These are phyloP conservation scores for Kwoniella botswanensis DNA, from an alignment of 768 basidiomycete genomes.

Conservation along the genomic window DNA sequence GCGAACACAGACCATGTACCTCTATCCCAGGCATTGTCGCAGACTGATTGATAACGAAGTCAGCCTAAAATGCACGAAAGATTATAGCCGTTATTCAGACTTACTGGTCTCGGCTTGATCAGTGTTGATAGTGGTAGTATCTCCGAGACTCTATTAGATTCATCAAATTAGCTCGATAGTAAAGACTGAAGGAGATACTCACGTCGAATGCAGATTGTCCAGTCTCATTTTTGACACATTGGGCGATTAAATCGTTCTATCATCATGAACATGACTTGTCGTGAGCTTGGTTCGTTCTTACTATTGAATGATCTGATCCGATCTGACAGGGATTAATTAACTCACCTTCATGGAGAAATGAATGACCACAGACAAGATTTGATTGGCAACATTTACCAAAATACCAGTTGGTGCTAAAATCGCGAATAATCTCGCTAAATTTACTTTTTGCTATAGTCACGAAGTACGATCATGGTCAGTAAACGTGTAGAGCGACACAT, in stretches of 20 bases:
- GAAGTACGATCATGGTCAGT: not conserved
- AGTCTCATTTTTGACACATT: constrained; percentile 39
- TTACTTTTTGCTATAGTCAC: constrained; percentile 37
- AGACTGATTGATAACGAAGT: constrained; percentile 63
- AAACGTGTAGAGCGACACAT: not conserved
- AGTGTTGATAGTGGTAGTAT: constrained; percentile 17
- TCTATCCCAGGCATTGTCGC: constrained; percentile 66
- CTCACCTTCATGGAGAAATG: constrained; percentile 49
- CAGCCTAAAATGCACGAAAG: not conserved
- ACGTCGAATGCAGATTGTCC: constrained; percentile 29
- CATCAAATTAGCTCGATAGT: not conserved
- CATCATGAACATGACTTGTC: not conserved
- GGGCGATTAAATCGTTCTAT: constrained; percentile 42
- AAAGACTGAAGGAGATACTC: constrained; percentile 3
- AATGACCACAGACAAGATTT: constrained; percentile 37
- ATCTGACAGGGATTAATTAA: not conserved
- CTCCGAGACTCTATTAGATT: constrained; percentile 20
- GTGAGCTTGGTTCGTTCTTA: not conserved
- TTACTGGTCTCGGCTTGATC: constrained; percentile 34
- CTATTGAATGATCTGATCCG: not conserved
- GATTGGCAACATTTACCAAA: constrained; percentile 38
- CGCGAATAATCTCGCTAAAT: constrained; percentile 35
- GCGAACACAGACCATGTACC: constrained; percentile 74
- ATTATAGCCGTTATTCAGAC: not conserved
- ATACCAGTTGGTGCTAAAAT: constrained; percentile 48